Base-by-base conservation (phyloP, 176 grass and related monocot genomes). In the Triticum urartu region DNA sequence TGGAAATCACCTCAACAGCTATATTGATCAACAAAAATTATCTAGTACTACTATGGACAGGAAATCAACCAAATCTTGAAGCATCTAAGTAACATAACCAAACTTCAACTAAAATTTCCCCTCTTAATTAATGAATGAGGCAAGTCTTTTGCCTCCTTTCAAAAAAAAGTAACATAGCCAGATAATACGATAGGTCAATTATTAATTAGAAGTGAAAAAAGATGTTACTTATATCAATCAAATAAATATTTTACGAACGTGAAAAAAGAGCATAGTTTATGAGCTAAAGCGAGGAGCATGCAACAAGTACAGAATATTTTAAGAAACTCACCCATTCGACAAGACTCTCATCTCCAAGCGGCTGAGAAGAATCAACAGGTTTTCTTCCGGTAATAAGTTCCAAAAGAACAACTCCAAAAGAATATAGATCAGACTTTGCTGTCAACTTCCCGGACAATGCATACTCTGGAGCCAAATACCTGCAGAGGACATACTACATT, bases 371-470 rank as follows among this genome's bases (percentile, higher is more conserved):
- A 90, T 99, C 97, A 68, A 99, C 97, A 69, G 97, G 97, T 87
- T 99, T 99, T 81, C 97, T 88, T 86, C 94, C 97, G 11, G 97
- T 99, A 88, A 99, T 97, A 82, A 99, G 94, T 86, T 99, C 97
- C 78, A 99, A 91, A 81, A 99, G 94, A 89, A 99, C 94, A 47
- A 99, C 97, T 45, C 97, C 97, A 64, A 99, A 99, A 64, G 97
- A 99, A 94, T 99, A 99, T 36, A 99, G 83, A 87, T 99, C 97
- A 87, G 94, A 99, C 89, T 99, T 99, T 68, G 92, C 85, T 40
- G 97, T 97, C 78, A 99, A 86, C 79, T 97, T 97, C 72, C 97
- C 94, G 2, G 92, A 97, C 48, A 88, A 87, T 74, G 90, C 97
- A 93, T 99, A 99, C 81, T 99, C 97, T 66, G 97, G 97, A 88